phyloP scores from a whole-genome alignment of 371 early-diverging fungal genomes.

The Mucor piriformis region DNA sequence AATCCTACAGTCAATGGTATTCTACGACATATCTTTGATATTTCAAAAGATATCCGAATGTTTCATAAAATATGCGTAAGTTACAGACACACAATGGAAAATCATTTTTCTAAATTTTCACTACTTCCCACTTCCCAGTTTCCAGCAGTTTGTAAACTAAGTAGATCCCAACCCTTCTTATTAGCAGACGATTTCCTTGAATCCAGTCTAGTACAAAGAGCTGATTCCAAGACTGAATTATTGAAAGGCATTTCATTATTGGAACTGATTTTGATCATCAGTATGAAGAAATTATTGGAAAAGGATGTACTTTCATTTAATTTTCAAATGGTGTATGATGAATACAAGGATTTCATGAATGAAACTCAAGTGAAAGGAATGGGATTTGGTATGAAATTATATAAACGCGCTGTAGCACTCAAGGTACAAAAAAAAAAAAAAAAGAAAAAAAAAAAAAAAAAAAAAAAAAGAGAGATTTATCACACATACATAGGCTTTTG shows the following conservation, averaged over 20 bases:
- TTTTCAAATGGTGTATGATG: constrained; percentile 93
- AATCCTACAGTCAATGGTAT: constrained; percentile 51
- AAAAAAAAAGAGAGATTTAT: background rate
- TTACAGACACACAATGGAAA: background rate
- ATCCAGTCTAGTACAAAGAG: constrained; percentile 47
- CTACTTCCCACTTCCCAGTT: constrained; percentile 52
- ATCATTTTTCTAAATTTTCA: too few species aligned
- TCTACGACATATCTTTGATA: constrained; percentile 60
- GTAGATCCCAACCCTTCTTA: constrained; percentile 46
- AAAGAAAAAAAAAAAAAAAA: too few species aligned
- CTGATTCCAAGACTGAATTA: constrained; percentile 66
- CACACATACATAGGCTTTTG: constrained; percentile 61
- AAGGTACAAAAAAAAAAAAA: constrained; percentile 58
- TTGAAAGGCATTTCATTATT: constrained; percentile 75
- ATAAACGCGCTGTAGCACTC: constrained; percentile 78
- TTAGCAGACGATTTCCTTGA: constrained; percentile 45
- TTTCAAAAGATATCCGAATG: constrained; percentile 62
- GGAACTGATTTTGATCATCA: constrained; percentile 80
- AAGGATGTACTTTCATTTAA: constrained; percentile 77
- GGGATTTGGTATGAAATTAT: constrained; percentile 71
- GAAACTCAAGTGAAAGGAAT: constrained; percentile 52
- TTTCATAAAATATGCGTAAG: constrained; percentile 68
- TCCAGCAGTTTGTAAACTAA: constrained; percentile 57
- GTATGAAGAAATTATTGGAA: constrained; percentile 73
- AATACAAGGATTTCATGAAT: constrained; percentile 83